Evolutionary conservation across 2,329 filamentous ascomycete genomes (phyloP).

Genomic region (Sporothrix phasma): DNA sequence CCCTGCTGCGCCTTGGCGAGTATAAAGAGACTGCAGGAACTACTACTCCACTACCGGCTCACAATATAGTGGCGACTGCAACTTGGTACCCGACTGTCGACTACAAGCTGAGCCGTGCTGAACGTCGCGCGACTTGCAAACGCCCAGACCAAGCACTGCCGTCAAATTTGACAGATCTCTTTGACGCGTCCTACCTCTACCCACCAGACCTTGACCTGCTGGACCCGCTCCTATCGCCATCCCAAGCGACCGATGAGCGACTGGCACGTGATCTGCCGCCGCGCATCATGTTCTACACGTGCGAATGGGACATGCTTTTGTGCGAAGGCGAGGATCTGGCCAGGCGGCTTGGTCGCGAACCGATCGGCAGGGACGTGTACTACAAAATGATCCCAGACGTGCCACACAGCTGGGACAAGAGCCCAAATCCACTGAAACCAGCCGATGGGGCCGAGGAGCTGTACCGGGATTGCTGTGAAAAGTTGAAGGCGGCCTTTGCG

Average conservation of each 20-base stretch:
- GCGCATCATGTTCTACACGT: slow-evolving; percentile 48
- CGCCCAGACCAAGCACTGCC: slow-evolving; percentile 50
- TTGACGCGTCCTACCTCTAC: slow-evolving; percentile 52
- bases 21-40: slow-evolving; percentile 19
- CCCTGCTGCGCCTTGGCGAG: slow-evolving; percentile 27
- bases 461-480: slow-evolving; percentile 42
- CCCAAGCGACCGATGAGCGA: slow-evolving; percentile 43
- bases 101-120: slow-evolving; percentile 46
- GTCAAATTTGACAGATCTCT: slow-evolving; percentile 48
- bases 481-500: slow-evolving; percentile 1
- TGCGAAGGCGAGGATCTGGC: slow-evolving; percentile 21
- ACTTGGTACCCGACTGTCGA: slow-evolving; percentile 53
- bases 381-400: slow-evolving; percentile 50
- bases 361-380: slow-evolving; percentile 44
- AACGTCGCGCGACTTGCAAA: slow-evolving; percentile 44
- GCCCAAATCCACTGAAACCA: slow-evolving; percentile 47
- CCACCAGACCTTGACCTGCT: slow-evolving; percentile 39
- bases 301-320: slow-evolving; percentile 36
- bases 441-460: slow-evolving; percentile 41
- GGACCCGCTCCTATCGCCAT: slow-evolving; percentile 49
- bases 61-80: slow-evolving; percentile 39
- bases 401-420: slow-evolving; percentile 58
- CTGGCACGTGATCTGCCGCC: slow-evolving; percentile 38
- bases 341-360: slow-evolving; percentile 31
- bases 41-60: slow-evolving; percentile 24